phyloP scores from a whole-genome alignment of 78 protist genomes.

The Dictyostelium capitatum region DNA sequence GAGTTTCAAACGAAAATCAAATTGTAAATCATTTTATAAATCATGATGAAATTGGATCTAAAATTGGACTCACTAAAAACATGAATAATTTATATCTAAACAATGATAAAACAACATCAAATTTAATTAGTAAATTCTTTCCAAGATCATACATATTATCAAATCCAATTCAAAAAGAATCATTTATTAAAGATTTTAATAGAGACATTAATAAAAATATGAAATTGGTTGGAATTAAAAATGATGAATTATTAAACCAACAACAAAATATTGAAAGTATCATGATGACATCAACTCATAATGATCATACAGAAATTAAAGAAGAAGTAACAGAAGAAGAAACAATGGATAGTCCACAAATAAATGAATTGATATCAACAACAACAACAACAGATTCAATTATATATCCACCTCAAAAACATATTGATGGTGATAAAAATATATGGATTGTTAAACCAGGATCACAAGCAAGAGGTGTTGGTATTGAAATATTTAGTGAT shows the following conservation, averaged over 20 bases:
- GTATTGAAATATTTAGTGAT: slow-evolving; percentile 55
- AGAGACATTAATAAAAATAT: neutral
- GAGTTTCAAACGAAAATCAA: neutral
- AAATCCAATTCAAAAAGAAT: neutral
- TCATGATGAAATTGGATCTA: slow-evolving; percentile 59
- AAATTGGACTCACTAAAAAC: slow-evolving; percentile 37
- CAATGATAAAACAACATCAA: neutral
- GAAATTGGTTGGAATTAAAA: slow-evolving; percentile 2
- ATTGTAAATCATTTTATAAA: slow-evolving; percentile 67
- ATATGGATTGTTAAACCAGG: slow-evolving; percentile 81
- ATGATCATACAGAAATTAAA: neutral
- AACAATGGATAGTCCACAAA: too few species aligned
- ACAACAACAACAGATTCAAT: neutral
- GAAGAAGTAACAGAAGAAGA: neutral
- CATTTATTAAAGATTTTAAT: slow-evolving; percentile 33
- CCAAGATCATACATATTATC: slow-evolving; percentile 52
- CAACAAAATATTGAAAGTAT: neutral
- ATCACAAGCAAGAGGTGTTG: slow-evolving; percentile 67
- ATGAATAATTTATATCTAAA: neutral
- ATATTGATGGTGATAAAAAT: slow-evolving; percentile 61
- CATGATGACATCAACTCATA: neutral
- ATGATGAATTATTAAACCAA: neutral
- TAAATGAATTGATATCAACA: neutral
- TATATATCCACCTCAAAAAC: slow-evolving; percentile 37
- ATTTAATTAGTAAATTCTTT: slow-evolving; percentile 11